phyloP scores from a whole-genome alignment of 1,139 yeast genomes.

The Yamadazyma friedrichii region DNA sequence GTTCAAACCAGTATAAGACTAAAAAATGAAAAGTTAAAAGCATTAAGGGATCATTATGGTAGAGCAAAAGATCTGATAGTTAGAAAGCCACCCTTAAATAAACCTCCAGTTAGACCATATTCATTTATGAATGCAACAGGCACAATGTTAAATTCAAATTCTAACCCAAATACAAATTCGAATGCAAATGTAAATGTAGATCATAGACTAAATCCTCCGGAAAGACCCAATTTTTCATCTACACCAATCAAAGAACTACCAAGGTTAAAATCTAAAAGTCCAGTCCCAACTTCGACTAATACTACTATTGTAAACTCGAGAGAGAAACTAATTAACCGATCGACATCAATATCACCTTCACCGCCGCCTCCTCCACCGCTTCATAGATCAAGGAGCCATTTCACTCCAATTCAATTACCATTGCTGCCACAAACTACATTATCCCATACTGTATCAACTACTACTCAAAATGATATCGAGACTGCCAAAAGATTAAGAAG shows the following conservation, averaged over 20 bases:
- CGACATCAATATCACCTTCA: not conserved
- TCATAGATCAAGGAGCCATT: not conserved
- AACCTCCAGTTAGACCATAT: slow-evolving; percentile 5
- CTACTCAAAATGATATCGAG: slow-evolving; percentile 22
- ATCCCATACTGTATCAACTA: not conserved
- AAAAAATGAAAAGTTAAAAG: slow-evolving; percentile 33
- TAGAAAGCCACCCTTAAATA: slow-evolving; percentile 1
- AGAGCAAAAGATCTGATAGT: slow-evolving; percentile 16
- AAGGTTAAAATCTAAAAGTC: not conserved
- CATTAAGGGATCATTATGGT: slow-evolving; percentile 35
- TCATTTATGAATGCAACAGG: slow-evolving; percentile 4
- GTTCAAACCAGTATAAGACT: slow-evolving; percentile 39
- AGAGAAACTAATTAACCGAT: not conserved
- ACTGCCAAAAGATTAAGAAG: slow-evolving; percentile 38
- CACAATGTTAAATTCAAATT: not conserved
- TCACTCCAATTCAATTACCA: no score
- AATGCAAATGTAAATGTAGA: not conserved
- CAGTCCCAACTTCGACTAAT: not conserved
- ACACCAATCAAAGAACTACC: slow-evolving; percentile 1
- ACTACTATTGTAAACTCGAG: not conserved
- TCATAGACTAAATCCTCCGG: slow-evolving; percentile 26
- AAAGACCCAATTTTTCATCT: slow-evolving; percentile 27
- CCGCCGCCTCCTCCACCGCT: slow-evolving; percentile 8
- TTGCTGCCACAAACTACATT: not conserved
- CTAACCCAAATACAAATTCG: not conserved